Base-by-base conservation (phyloP, 1,284 basidiomycete genomes). In the Phellopilus nigrolimitatus region DNA sequence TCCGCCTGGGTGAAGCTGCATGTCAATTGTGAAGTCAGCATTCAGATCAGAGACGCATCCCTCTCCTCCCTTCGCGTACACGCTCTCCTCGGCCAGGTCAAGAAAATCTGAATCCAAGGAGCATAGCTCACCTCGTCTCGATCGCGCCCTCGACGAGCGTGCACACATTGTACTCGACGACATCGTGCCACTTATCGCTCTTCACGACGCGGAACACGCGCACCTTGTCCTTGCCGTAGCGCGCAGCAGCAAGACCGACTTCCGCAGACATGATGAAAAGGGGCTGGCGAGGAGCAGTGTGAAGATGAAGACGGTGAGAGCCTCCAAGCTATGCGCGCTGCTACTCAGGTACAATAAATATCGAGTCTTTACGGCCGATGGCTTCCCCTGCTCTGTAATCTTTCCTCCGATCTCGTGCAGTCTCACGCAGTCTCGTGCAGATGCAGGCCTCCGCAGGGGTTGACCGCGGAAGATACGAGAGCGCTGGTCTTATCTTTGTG, bases 211-310 rank as follows among this genome's bases (percentile, higher is more conserved):
- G 81, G 57, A 90, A 78, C 36, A 95, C 84, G 31, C 90, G 79
- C 25, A 97, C 79, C 60, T 88, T 85, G 69, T 91, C 86, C 69
- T 95, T 95, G 27, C 92, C 92, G 62, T 92, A 91, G 22, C 80
- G 79, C 1, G 88, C 83, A 36, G 68, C 62, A 2, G 71, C 62
- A 49, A 82, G 76, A 1, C 45, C 51, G 10, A 53, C 40, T 40
- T 49, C 50, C 27, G 53, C 25, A 12, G 60, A 47, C 59, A 56
- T 57, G 4, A n/a, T 21, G 37, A 13, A 17, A 9, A n/a, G n/a
- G 31, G 31, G 10, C 6, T 9, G 31, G n/a, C n/a, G n/a, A n/a
- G n/a, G n/a, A n/a, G n/a, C n/a, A n/a, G n/a, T n/a, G n/a, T n/a
- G n/a, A n/a, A n/a, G n/a, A n/a, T n/a, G n/a, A 33, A 33, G 31